Conservation (phyloP, 441 rosid genomes). For the Bocquillonia castaneifolia region DNA sequence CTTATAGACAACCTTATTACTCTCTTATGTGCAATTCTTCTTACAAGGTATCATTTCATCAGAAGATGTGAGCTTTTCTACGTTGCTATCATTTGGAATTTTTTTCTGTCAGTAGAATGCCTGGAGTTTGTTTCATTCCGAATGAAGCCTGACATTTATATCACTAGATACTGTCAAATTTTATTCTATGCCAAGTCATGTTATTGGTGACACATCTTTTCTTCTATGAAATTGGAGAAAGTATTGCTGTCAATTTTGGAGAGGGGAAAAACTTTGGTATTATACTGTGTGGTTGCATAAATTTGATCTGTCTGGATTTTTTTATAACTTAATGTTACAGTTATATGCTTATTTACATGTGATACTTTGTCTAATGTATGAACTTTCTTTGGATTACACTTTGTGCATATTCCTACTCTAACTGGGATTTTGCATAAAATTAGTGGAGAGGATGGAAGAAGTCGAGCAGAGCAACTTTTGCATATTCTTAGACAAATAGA, state of each 20-base stretch:
- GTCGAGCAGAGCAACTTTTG: slow-evolving; percentile 95
- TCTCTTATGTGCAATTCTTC: slow-evolving; percentile 97
- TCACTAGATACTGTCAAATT: slow-evolving; percentile 3
- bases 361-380: slow-evolving; percentile 3
- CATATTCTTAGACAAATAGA: slow-evolving; percentile 92
- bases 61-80: slow-evolving; percentile 12
- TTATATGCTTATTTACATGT: not conserved
- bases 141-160: not conserved
- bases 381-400: slow-evolving; percentile 8
- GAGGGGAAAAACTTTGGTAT: not conserved
- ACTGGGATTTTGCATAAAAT: slow-evolving; percentile 28
- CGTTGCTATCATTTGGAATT: slow-evolving; percentile 8
- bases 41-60: slow-evolving; percentile 65
- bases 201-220: not conserved
- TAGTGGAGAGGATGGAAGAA: slow-evolving; percentile 99
- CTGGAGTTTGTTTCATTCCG: not conserved
- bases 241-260: not conserved
- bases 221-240: not conserved
- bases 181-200: not conserved
- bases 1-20: slow-evolving; percentile 92
- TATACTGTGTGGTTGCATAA: not conserved
- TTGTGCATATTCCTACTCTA: slow-evolving; percentile 27
- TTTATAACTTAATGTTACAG: not conserved
- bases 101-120: slow-evolving; percentile 6
- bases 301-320: not conserved